Evolutionary conservation across 2,329 filamentous ascomycete genomes (phyloP).

Genomic region (Exserohilum rostratum): DNA sequence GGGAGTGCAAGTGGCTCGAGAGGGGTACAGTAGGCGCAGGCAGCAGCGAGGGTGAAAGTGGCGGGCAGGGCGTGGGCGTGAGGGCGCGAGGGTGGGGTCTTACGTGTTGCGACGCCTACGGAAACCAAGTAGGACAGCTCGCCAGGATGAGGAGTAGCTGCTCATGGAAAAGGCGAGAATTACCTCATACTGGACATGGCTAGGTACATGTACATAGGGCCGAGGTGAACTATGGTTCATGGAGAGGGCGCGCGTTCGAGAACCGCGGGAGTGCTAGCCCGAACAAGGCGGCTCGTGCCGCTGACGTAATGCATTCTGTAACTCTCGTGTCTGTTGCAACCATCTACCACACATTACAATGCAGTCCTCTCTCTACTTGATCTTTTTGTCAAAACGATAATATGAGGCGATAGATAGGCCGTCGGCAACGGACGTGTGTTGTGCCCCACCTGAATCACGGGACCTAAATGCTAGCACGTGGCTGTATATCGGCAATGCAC

Average conservation of each 20-base stretch:
- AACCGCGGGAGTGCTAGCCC: conserved; percentile 10
- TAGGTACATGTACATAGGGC: neutral
- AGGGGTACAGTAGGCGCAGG: conserved; percentile 1
- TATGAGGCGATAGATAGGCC: no score
- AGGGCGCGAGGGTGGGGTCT: neutral
- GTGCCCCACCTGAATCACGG: no score
- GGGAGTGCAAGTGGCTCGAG: neutral
- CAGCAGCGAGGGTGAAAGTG: neutral
- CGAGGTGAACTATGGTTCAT: neutral
- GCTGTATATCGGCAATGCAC: neutral
- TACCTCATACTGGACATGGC: neutral
- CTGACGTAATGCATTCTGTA: conserved; percentile 14
- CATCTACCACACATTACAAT: neutral
- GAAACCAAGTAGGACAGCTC: neutral
- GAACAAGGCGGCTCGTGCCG: conserved; percentile 1
- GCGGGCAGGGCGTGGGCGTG: neutral
- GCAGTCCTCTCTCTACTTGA: neutral
- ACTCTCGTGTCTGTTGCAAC: neutral
- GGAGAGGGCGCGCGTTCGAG: conserved; percentile 1
- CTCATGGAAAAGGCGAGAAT: neutral
- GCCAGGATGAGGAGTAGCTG: neutral
- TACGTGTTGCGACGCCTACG: neutral
- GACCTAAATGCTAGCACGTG: no score
- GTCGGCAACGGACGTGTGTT: no score
- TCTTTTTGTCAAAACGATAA: no score